Base-by-base conservation (phyloP, 371 early-diverging fungal genomes). In the Umbelopsis sp. region DNA sequence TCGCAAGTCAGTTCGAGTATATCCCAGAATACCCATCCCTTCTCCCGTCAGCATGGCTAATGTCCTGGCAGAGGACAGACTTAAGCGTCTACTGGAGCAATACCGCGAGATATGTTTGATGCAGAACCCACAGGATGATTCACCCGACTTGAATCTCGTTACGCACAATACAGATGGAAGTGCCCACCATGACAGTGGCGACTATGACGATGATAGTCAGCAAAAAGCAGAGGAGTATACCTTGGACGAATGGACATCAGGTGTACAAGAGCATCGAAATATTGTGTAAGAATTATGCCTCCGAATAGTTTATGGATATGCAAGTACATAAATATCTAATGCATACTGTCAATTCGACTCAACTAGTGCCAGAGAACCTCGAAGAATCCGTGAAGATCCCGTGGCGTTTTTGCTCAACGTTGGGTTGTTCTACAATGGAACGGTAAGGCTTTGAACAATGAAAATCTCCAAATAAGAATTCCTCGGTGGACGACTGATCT, bases 321-420 rank as follows among this genome's bases (percentile, higher is more conserved):
- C 10, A 7, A 38, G 4, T 10, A 10, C 38, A 38, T 38, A 38
- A 38, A 41, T 41, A 41, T 41, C 41, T 41, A 41, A 10, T 35
- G 44, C 38, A 35, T 9, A 20, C 14, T 9, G 14, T 2, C 65
- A 35, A 37, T 44, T 10, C 22, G 22, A 22, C 22, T 46, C 20
- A 44, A 38, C 4, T 45, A 89, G 89, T 46, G 85, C 83, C 65
- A 82, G 80, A 65, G 87, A 89, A 69, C 87, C 87, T 16, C 88
- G 89, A 44, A 80, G 88, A 53, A 88, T 93, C 70, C 80, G 92
- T 63, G 83, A 88, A 63, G 92, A 92, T 78, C 94, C 94, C 4
- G 80, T 93, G n/a, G 90, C 89, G 3, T 92, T 90, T 70, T 88
- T 92, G 74, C 80, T 92, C 7, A 87, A 90, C 65, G 70, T 92